Evolutionary conservation across 1,284 basidiomycete species (phyloP).

Genomic region (Mrakiaceae sp.): DNA sequence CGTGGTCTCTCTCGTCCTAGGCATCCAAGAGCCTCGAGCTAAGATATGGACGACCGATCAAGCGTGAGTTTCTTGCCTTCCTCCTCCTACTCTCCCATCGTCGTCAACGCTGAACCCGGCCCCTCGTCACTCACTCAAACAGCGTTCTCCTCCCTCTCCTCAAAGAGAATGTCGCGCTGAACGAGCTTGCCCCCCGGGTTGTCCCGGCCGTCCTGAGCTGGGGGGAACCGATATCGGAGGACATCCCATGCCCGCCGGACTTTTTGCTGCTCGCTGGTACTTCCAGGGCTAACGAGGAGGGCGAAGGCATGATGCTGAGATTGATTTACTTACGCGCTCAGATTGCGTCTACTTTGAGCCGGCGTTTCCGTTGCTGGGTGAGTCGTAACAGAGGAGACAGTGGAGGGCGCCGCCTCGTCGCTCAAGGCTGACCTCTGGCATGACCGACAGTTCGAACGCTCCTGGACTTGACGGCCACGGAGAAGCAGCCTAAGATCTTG

Average conservation of each 20-base stretch:
- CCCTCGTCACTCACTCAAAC: background rate
- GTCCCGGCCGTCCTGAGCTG: slow-evolving; percentile 18
- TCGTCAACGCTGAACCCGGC: background rate
- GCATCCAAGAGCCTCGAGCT: slow-evolving; percentile 10
- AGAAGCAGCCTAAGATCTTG: slow-evolving; percentile 13
- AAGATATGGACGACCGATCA: slow-evolving; percentile 19
- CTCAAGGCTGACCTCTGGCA: background rate
- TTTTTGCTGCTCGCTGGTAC: slow-evolving; percentile 7
- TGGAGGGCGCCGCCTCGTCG: background rate
- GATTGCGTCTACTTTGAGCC: slow-evolving; percentile 23
- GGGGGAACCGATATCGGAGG: slow-evolving; percentile 7
- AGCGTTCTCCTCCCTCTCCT: slow-evolving; percentile 19
- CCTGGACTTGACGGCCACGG: slow-evolving; percentile 15
- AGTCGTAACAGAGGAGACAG: background rate
- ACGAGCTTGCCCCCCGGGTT: slow-evolving; percentile 14
- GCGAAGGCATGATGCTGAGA: too few relatives aligned
- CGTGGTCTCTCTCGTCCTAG: slow-evolving; percentile 17
- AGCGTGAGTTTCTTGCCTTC: slow-evolving; percentile 5
- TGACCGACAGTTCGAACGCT: slow-evolving; percentile 14
- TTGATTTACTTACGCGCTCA: too few relatives aligned
- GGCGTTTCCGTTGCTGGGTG: slow-evolving; percentile 8
- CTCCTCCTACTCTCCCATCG: background rate
- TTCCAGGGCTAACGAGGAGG: too few relatives aligned
- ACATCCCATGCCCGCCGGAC: slow-evolving; percentile 5
- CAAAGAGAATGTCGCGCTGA: slow-evolving; percentile 19